Base-by-base conservation (phyloP, 2,329 filamentous ascomycete genomes). In the Sarocladium strictum region DNA sequence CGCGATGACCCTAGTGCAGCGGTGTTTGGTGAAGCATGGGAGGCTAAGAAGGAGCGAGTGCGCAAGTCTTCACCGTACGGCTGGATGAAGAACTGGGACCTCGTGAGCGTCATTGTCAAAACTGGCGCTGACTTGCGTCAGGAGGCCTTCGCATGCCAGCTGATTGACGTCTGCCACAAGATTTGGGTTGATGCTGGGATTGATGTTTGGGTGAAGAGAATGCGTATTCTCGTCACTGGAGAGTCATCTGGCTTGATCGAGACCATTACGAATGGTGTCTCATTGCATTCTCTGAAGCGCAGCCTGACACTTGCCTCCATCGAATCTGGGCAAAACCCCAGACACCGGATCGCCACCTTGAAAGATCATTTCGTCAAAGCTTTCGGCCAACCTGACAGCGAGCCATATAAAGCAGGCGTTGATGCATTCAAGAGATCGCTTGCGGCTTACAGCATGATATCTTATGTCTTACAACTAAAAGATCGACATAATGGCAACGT, bases 21-120 rank as follows among this genome's bases (percentile, higher is more conserved):
- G 10, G 90, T 90, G 4, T 93, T 94, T 69, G 89, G 90, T 56
- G 89, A 94, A 70, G 89, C 89, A 19, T 94, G 89, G 89, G 83
- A 87, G 61, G 80, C 85, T 54, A 94, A 94, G 70, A 89, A 87
- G 63, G 89, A 93, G 69, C 86, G 89, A 19, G 90, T 94, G 65
- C 81, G 89, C 58, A 87, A 88, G 62, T 88, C 88, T 1, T 93
- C 89, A 1, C 89, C 89, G 0, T 94, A 92, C 65, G 89, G 89
- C 10, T 90, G 87, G 83, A 90, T 91, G 85, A 89, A 89, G 72
- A 93, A 91, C 65, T 94, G 89, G 89, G 89, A 94, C 64, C 77
- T 94, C 23, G 78, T 94, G 58, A 92, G 87, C 65, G 89, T 94
- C 57, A 94, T 94, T 64, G 86, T 94, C 62, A 94, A 94, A 74